These are phyloP conservation scores for Colletotrichum lentis DNA, from an alignment of 2,329 filamentous ascomycete species.

Conservation along the genomic window DNA sequence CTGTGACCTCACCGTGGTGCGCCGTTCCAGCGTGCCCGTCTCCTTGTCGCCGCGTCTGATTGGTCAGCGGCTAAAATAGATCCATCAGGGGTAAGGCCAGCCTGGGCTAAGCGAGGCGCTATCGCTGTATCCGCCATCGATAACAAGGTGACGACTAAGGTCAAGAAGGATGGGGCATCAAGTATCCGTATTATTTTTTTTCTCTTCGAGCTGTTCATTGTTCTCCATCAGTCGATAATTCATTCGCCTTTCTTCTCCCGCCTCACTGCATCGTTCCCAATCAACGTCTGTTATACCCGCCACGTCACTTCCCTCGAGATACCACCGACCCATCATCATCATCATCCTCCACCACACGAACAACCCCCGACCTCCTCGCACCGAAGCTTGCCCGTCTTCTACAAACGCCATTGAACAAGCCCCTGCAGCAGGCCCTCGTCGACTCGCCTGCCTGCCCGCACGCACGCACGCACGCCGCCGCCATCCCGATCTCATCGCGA, in stretches of 20 bases:
- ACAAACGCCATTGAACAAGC: conserved; percentile 20
- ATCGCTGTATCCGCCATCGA: conserved; percentile 38
- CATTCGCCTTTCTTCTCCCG: conserved; percentile 32
- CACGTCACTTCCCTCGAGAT: conserved; percentile 20
- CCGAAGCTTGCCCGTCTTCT: conserved; percentile 25
- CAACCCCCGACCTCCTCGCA: conserved; percentile 1
- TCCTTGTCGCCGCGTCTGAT: neutral
- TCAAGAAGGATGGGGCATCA: conserved; percentile 36
- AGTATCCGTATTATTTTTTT: conserved; percentile 37
- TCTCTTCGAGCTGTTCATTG: conserved; percentile 37
- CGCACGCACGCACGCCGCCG: conserved; percentile 19
- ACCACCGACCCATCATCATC: conserved; percentile 16
- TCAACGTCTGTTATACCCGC: conserved; percentile 30
- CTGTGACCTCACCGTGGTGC: conserved; percentile 37
- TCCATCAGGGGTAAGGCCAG: conserved; percentile 33
- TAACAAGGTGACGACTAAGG: conserved; percentile 37
- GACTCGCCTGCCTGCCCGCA: conserved; percentile 22
- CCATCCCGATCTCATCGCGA: conserved; percentile 35
- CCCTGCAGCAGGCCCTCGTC: conserved; percentile 35
- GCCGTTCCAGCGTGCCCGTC: conserved; percentile 32
- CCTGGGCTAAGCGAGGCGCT: conserved; percentile 38
- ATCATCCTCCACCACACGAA: conserved; percentile 8
- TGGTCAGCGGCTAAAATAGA: neutral
- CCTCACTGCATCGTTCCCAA: conserved; percentile 27
- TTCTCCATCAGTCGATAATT: conserved; percentile 38